A percentile compares a stretch with the other conserved stretches of the same genome.
phyloP scores from a whole-genome alignment of 257 asterid species.

The Mentha longifolia region DNA sequence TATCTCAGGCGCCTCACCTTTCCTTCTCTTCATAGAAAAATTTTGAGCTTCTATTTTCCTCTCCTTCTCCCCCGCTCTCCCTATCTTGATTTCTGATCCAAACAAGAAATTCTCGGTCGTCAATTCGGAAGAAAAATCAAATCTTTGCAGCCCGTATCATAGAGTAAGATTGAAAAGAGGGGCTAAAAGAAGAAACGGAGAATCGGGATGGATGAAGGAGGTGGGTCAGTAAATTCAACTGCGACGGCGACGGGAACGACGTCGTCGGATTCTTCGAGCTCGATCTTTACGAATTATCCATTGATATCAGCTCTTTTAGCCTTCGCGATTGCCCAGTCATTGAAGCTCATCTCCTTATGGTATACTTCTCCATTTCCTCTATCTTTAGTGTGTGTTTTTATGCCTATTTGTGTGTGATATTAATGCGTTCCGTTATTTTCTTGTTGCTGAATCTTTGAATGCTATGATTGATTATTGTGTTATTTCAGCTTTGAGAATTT shows the following conservation, averaged over 20 bases:
- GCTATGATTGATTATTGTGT: constrained; percentile 12
- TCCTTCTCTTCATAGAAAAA: not conserved
- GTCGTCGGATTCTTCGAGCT: constrained; percentile 42
- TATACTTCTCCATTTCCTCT: constrained; percentile 42
- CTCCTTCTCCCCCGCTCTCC: constrained; percentile 5
- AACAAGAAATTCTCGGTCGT: constrained; percentile 19
- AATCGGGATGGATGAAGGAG: constrained; percentile 45
- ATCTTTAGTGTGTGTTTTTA: not conserved
- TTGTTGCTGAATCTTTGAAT: not conserved
- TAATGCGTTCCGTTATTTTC: not conserved
- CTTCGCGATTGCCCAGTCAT: constrained; percentile 73
- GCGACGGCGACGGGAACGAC: constrained; percentile 37
- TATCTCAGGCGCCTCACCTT: constrained; percentile 22
- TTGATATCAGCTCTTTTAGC: constrained; percentile 75
- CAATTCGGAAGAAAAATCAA: constrained; percentile 25
- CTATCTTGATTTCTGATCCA: constrained; percentile 20
- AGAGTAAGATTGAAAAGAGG: not conserved
- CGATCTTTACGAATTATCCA: constrained; percentile 66
- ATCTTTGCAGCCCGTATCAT: constrained; percentile 19
- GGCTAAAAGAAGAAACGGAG: not conserved
- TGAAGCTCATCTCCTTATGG: constrained; percentile 73
- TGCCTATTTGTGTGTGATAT: not conserved
- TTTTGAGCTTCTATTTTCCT: constrained; percentile 22
- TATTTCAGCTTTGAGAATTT: not conserved
- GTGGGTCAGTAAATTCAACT: constrained; percentile 40